These are phyloP conservation scores for Trifolium pratense DNA, from an alignment of 306 rosid species.

Conservation along the genomic window DNA sequence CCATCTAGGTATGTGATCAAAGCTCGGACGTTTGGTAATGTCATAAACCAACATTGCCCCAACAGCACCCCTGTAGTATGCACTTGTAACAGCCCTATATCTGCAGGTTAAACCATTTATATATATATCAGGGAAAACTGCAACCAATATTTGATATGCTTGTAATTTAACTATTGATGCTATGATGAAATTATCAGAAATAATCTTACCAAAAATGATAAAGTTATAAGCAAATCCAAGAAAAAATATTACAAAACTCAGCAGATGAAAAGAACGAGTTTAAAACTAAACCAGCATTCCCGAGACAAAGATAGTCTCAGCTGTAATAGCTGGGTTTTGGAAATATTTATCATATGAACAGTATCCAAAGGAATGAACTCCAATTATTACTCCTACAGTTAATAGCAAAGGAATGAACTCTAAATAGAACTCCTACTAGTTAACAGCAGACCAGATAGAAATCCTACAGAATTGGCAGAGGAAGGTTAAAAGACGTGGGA, in stretches of 20 bases:
- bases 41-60: conserved; percentile 97
- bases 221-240: background rate
- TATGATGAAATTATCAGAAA: conserved; percentile 7
- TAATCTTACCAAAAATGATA: background rate
- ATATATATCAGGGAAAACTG: conserved; percentile 36
- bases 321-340: background rate
- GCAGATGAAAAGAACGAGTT: conserved; percentile 1
- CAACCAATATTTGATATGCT: background rate
- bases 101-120: conserved; percentile 53
- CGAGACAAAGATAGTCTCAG: background rate
- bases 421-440: too few relatives aligned
- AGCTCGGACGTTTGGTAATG: conserved; percentile 83
- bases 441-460: background rate
- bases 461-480: background rate
- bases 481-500: background rate
- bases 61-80: conserved; percentile 95
- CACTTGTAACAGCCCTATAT: conserved; percentile 96
- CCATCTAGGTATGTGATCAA: conserved; percentile 97
- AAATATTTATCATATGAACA: background rate
- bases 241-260: conserved; percentile 5
- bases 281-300: background rate
- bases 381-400: too few relatives aligned
- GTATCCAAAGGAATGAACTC: background rate
- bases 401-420: too few relatives aligned
- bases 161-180: conserved; percentile 22